A percentile compares a stretch with the other conserved stretches of the same genome.
phyloP scores from a whole-genome alignment of 176 grass and related monocot species.

The Aegilops bicornis region DNA sequence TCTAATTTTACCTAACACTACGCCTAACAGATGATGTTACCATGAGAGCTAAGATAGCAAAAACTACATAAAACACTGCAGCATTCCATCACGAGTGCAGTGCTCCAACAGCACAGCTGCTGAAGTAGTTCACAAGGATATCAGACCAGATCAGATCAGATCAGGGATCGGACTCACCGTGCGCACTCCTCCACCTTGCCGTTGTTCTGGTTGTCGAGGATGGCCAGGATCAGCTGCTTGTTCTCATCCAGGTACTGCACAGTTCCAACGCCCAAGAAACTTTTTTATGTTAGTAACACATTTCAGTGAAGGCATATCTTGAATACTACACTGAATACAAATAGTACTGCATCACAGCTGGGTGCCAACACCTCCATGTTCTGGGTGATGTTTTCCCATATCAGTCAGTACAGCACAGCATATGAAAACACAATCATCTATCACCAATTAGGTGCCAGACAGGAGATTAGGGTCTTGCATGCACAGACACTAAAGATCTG shows the following conservation, averaged over 20 bases:
- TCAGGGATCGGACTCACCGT: constrained; percentile 50
- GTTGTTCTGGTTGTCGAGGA: constrained; percentile 97
- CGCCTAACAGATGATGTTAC: neutral
- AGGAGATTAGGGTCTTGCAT: neutral
- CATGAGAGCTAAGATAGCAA: neutral
- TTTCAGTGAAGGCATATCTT: neutral
- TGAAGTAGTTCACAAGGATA: neutral
- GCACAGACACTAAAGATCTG: constrained; percentile 4
- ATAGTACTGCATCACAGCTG: neutral
- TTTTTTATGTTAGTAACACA: constrained; percentile 17
- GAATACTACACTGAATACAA: neutral
- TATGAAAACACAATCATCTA: neutral
- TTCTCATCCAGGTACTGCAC: constrained; percentile 99
- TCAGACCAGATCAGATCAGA: neutral
- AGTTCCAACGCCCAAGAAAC: constrained; percentile 21
- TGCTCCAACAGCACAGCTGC: neutral
- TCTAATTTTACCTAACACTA: neutral
- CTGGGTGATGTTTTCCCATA: neutral
- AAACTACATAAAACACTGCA: neutral
- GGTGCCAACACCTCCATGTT: neutral
- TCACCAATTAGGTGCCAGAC: neutral
- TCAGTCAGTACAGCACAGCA: neutral
- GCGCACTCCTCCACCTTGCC: constrained; percentile 95
- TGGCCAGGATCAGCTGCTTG: constrained; percentile 97
- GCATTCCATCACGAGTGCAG: neutral